phyloP scores from a whole-genome alignment of 2,329 filamentous ascomycete genomes.

The Talaromyces sp. region DNA sequence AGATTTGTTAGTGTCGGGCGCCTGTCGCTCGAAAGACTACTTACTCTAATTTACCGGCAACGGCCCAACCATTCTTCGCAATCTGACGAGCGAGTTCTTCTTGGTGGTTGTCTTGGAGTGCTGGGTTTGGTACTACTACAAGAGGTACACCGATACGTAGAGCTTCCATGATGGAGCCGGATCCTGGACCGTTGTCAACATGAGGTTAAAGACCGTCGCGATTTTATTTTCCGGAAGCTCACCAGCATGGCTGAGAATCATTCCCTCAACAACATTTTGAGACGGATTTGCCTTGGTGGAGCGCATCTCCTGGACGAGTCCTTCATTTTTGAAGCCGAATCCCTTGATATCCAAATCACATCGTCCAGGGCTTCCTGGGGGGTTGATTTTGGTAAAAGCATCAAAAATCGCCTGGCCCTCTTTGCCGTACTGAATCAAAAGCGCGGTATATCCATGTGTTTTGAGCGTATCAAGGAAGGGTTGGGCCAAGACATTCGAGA shows the following conservation, averaged over 20 bases:
- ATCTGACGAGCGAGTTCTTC: constrained; percentile 78
- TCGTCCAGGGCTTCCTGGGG: constrained; percentile 23
- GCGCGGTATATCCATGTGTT: constrained; percentile 62
- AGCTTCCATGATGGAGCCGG: constrained; percentile 82
- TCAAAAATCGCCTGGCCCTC: constrained; percentile 58
- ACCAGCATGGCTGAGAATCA: constrained; percentile 90
- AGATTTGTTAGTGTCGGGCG: background rate
- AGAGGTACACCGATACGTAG: constrained; percentile 70
- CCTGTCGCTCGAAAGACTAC: constrained; percentile 18
- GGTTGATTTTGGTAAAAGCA: constrained; percentile 27
- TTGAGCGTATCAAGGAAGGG: constrained; percentile 62
- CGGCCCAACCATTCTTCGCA: constrained; percentile 68
- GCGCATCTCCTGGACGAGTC: constrained; percentile 60
- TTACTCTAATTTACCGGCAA: constrained; percentile 66
- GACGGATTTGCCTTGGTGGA: constrained; percentile 48
- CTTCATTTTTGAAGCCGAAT: constrained; percentile 63
- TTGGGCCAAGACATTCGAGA: constrained; percentile 61
- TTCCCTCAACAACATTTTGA: constrained; percentile 52
- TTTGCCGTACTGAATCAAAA: constrained; percentile 78
- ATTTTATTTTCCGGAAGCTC: constrained; percentile 26
- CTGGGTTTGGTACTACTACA: constrained; percentile 84
- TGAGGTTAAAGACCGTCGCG: background rate
- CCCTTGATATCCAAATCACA: constrained; percentile 54
- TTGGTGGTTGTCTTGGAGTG: constrained; percentile 86
- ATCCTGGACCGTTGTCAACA: constrained; percentile 55